Percentiles rank a stretch among this genome's conserved stretches.
phyloP scores from a whole-genome alignment of 345 rosid species.

The Linum trigynum region DNA sequence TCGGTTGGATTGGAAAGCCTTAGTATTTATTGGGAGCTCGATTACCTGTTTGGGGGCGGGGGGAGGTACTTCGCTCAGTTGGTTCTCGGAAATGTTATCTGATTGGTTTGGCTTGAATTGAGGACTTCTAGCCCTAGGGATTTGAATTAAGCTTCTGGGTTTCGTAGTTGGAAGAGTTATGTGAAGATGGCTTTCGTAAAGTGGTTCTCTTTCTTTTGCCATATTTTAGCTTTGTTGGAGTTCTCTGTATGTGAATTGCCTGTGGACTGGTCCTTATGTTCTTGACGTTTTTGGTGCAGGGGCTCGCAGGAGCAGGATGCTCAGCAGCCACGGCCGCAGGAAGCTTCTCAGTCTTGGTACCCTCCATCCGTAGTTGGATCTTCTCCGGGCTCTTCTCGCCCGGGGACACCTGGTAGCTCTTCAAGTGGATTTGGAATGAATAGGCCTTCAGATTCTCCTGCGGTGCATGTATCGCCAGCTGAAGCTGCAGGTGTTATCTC shows the following conservation, averaged over 20 bases:
- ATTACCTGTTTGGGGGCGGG: too few relatives aligned
- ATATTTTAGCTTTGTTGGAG: not conserved
- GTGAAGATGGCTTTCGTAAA: not conserved
- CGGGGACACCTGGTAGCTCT: slow-evolving; percentile 38
- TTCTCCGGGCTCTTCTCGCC: slow-evolving; percentile 44
- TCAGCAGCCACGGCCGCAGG: slow-evolving; percentile 50
- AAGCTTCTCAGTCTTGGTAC: slow-evolving; percentile 64
- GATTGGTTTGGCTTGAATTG: too few relatives aligned
- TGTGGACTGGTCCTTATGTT: not conserved
- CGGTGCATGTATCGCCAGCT: slow-evolving; percentile 54
- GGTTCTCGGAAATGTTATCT: too few relatives aligned
- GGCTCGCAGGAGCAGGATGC: slow-evolving; percentile 60
- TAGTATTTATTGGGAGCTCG: too few relatives aligned
- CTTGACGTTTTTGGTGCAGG: slow-evolving; percentile 28
- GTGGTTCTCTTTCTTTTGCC: not conserved
- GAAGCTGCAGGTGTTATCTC: slow-evolving; percentile 67
- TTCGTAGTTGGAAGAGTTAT: too few relatives aligned
- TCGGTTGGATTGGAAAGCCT: not conserved
- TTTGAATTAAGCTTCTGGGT: too few relatives aligned
- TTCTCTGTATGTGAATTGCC: slow-evolving; percentile 1
- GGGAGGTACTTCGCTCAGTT: too few relatives aligned
- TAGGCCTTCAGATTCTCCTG: slow-evolving; percentile 37
- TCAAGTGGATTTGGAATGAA: slow-evolving; percentile 27
- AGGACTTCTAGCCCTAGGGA: too few relatives aligned
- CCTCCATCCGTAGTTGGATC: slow-evolving; percentile 48